These are phyloP conservation scores for Primulina huaijiensis DNA, from an alignment of 257 asterid species.

Conservation along the genomic window DNA sequence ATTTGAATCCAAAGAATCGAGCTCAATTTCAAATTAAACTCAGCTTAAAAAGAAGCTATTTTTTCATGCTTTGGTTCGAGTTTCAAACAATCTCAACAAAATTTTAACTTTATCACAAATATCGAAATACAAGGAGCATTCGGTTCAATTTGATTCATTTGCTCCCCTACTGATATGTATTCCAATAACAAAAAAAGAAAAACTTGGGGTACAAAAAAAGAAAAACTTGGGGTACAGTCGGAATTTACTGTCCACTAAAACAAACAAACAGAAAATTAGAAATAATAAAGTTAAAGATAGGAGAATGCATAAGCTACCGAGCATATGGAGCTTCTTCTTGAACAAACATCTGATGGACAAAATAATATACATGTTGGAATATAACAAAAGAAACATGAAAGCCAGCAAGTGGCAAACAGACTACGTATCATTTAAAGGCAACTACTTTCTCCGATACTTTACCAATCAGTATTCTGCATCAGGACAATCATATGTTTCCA, in stretches of 20 bases:
- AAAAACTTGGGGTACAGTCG: no score
- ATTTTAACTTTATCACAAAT: neutral
- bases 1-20: no score
- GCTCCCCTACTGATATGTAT: neutral
- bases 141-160: neutral
- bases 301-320: no score
- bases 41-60: neutral
- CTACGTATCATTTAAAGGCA: neutral
- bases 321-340: no score
- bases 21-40: neutral
- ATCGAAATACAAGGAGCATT: neutral
- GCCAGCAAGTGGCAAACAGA: neutral
- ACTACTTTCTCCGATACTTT: neutral
- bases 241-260: no score
- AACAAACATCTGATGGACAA: no score
- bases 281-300: no score
- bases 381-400: no score
- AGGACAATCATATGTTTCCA: neutral
- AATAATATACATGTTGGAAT: no score
- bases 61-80: neutral
- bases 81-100: neutral
- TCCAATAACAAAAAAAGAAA: no score
- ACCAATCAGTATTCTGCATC: neutral
- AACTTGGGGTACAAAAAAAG: no score
- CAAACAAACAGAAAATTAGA: no score